These are phyloP conservation scores for Tulasnella sp. DNA, from an alignment of 768 basidiomycete genomes.

Conservation along the genomic window DNA sequence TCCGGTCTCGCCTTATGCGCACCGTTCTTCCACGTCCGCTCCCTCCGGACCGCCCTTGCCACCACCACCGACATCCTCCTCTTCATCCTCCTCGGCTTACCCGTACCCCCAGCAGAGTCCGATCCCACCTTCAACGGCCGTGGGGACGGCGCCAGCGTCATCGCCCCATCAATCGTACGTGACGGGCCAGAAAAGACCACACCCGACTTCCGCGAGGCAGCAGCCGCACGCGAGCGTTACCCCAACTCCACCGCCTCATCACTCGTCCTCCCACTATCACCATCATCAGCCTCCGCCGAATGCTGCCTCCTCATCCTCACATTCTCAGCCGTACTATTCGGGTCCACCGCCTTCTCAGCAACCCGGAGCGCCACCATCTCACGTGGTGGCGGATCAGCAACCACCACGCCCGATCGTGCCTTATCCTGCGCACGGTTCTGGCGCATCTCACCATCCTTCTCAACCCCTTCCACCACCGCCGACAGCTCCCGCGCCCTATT, in stretches of 20 bases:
- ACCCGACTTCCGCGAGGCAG: not conserved
- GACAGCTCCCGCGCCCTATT: not conserved
- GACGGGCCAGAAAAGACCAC: not conserved
- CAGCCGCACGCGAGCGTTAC: not conserved
- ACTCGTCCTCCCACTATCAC: not conserved
- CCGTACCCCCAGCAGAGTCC: not conserved
- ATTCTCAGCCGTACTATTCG: not conserved
- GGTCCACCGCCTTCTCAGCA: not conserved
- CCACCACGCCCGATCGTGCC: not conserved
- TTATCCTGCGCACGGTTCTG: not conserved
- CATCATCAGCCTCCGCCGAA: not conserved
- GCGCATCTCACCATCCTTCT: not conserved
- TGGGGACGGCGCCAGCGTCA: not conserved
- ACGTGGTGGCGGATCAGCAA: not conserved
- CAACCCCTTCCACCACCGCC: not conserved
- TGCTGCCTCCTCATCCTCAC: not conserved
- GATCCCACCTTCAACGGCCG: not conserved
- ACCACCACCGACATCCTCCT: not conserved
- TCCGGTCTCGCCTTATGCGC: not conserved
- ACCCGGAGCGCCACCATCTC: not conserved
- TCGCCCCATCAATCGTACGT: not conserved
- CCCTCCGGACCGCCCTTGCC: not conserved
- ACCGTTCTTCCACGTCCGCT: not conserved
- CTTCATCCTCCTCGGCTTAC: not conserved
- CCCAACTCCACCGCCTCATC: not conserved